Conservation (phyloP, 2,329 filamentous ascomycete species). For the Colletotrichum musicola region DNA sequence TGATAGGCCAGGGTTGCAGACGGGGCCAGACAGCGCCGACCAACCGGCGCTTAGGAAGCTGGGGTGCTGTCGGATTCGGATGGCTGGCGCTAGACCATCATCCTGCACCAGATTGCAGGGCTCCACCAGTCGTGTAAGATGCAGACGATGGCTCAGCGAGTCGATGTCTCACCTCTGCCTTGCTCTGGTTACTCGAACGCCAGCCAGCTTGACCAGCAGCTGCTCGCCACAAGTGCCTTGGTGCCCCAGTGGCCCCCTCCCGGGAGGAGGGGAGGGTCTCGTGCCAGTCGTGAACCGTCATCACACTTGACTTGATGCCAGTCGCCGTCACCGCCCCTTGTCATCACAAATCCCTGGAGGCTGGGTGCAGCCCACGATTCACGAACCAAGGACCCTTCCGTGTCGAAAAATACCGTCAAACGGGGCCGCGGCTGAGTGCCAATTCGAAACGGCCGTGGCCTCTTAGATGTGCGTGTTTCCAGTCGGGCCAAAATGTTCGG, state of each 20-base stretch:
- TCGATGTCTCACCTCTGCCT: conserved; percentile 61
- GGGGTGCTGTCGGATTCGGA: conserved; percentile 55
- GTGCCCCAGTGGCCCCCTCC: conserved; percentile 36
- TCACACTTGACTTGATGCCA: conserved; percentile 28
- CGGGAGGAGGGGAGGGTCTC: conserved; percentile 52
- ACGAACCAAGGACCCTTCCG: not conserved
- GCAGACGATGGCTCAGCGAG: conserved; percentile 56
- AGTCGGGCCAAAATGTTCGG: conserved; percentile 13
- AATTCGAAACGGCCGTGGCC: conserved; percentile 24
- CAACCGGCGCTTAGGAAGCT: conserved; percentile 63
- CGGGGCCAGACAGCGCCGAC: conserved; percentile 47
- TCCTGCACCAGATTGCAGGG: conserved; percentile 53
- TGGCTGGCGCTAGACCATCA: conserved; percentile 59
- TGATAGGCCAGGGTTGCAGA: conserved; percentile 58
- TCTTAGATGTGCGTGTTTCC: conserved; percentile 23
- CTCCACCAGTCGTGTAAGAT: conserved; percentile 57
- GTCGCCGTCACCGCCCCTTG: conserved; percentile 32
- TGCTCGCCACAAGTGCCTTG: conserved; percentile 53
- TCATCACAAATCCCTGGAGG: conserved; percentile 12
- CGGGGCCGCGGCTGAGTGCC: conserved; percentile 11
- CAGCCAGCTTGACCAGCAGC: conserved; percentile 42
- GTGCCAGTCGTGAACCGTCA: conserved; percentile 55
- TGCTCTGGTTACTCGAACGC: conserved; percentile 47
- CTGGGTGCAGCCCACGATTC: conserved; percentile 7
- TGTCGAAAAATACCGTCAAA: conserved; percentile 32